phyloP scores from a whole-genome alignment of 257 asterid genomes.

The Fraxinus cuspidata region DNA sequence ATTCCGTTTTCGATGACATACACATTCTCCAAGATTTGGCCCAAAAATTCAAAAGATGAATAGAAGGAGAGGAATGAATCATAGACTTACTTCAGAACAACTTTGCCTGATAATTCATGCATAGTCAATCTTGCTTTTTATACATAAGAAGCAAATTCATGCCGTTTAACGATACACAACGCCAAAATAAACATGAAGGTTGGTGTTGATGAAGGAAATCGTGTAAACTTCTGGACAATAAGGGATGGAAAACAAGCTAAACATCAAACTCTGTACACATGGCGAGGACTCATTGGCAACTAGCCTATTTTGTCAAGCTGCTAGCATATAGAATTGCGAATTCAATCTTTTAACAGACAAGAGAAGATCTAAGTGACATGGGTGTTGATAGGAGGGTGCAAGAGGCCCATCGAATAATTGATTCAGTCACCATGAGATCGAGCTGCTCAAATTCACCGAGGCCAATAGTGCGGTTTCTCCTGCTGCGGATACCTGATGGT shows the following conservation, averaged over 20 bases:
- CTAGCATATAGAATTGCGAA: constrained; percentile 11
- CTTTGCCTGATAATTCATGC: too few relatives aligned
- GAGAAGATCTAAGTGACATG: constrained; percentile 69
- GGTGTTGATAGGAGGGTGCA: constrained; percentile 68
- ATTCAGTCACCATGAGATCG: constrained; percentile 59
- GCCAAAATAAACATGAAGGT: neutral
- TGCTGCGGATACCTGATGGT: constrained; percentile 46
- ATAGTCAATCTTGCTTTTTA: too few relatives aligned
- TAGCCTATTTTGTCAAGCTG: constrained; percentile 3
- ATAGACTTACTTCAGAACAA: too few relatives aligned
- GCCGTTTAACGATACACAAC: neutral
- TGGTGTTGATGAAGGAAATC: neutral
- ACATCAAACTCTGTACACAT: constrained; percentile 25
- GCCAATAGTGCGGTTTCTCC: constrained; percentile 71
- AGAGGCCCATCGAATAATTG: constrained; percentile 84
- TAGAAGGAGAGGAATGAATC: too few relatives aligned
- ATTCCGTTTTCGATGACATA: too few relatives aligned
- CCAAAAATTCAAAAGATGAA: too few relatives aligned
- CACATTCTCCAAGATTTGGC: too few relatives aligned
- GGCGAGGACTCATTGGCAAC: neutral
- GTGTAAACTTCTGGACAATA: neutral
- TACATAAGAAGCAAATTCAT: neutral
- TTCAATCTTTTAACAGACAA: constrained; percentile 50
- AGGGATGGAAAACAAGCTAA: neutral
- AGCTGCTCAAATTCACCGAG: constrained; percentile 64